Percentiles rank a stretch among this genome's conserved stretches.
Conservation (phyloP, 148 eudicot species). For the Chenopodium berlandieri region DNA sequence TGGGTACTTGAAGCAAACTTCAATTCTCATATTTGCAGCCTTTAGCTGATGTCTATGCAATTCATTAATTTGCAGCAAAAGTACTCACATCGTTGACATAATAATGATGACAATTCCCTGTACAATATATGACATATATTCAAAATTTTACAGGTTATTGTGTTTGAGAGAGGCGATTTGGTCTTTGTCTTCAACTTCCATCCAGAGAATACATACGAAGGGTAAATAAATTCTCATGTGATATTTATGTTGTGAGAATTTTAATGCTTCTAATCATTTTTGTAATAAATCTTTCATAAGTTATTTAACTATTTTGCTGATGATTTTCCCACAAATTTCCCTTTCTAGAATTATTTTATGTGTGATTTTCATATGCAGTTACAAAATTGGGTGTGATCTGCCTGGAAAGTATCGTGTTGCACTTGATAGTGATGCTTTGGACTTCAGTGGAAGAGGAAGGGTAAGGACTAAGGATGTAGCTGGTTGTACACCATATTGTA, state of each 20-base stretch:
- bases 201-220: slow-evolving; percentile 79
- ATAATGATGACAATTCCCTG: neutral
- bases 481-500: neutral
- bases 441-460: slow-evolving; percentile 94
- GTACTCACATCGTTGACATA: neutral
- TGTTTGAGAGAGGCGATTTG: slow-evolving; percentile 90
- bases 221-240: slow-evolving; percentile 39
- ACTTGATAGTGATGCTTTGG: slow-evolving; percentile 91
- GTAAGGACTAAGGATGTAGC: slow-evolving; percentile 40
- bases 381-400: slow-evolving; percentile 95
- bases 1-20: neutral
- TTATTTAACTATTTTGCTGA: neutral
- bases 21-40: neutral
- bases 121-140: neutral
- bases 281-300: neutral
- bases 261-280: neutral
- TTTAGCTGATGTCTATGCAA: neutral
- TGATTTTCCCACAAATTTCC: neutral
- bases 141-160: slow-evolving; percentile 66
- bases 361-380: slow-evolving; percentile 40
- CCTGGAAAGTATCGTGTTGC: slow-evolving; percentile 98
- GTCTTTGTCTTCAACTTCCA: slow-evolving; percentile 98
- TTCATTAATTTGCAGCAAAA: neutral
- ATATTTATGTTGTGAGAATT: neutral
- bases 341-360: neutral